Base-by-base conservation (phyloP, 331 rosid species). In the Telfairia occidentalis region DNA sequence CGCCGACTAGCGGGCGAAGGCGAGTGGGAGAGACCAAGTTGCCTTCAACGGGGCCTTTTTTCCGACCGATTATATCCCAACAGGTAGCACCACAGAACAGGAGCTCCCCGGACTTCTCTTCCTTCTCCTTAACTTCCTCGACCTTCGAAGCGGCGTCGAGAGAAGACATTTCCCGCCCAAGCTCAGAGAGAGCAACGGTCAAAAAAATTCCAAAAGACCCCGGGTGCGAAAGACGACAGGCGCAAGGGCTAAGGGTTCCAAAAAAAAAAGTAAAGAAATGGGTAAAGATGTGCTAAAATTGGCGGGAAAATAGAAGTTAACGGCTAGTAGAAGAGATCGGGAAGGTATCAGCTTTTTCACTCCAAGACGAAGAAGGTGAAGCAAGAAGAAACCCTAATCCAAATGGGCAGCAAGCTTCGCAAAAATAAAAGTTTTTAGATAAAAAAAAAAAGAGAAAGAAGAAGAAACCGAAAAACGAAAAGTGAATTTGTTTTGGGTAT, bases 61-160 rank as follows among this genome's bases (percentile, higher is more conserved):
- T 84, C 24, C 97, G 90, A 69, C 96, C 96, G 77, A 95, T 34
- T 24, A 80, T 77, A 78, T 95, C 97, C 99, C 99, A 95, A 64
- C 80, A 76, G 69, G 97, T 90, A 60, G 84, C 99, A 32, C 99
- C 99, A 59, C 99, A 95, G 83, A 90, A 92, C 89, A 95, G 80
- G 37, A 95, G 90, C 83, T 95, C 99, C 16, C 98, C 98, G 2
- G 85, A 85, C 58, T 83, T 87, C 73, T 73, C 83, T 10, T 50
- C 82, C 78, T 76, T 77, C 55, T 80, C 73, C 66, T 80, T 81
- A 74, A 61, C 82, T 70, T 78, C 89, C 37, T 73, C 94, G 8
- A 73, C 89, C 89, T 88, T 87, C 80, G 80, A 88, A 89, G 65
- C 92, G 72, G 82, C 85, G 71, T 77, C 91, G 28, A 83, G 86